Conservation (phyloP, 2,329 filamentous ascomycete species). For the Verticillium nubilum region DNA sequence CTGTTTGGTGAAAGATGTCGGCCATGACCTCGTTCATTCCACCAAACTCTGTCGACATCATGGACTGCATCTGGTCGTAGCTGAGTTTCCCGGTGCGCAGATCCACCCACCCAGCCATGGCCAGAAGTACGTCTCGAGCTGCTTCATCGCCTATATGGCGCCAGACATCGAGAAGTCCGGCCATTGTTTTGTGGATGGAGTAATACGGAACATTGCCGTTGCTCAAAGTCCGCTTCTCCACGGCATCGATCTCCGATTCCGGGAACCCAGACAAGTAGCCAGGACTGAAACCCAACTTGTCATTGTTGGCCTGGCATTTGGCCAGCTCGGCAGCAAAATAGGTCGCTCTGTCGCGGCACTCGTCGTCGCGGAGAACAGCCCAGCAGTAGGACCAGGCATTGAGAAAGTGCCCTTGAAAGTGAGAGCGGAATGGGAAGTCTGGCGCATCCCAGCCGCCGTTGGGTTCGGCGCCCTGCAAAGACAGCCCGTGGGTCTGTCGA, state of each 20-base stretch:
- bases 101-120: constrained; percentile 43
- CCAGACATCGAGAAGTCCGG: constrained; percentile 45
- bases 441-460: constrained; percentile 51
- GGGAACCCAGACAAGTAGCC: constrained; percentile 48
- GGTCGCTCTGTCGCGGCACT: constrained; percentile 37
- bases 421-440: constrained; percentile 45
- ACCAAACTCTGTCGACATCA: constrained; percentile 44
- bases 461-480: constrained; percentile 35
- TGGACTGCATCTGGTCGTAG: constrained; percentile 38
- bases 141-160: constrained; percentile 33
- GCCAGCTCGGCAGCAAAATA: constrained; percentile 40
- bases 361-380: constrained; percentile 32
- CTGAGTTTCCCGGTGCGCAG: constrained; percentile 35
- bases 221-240: constrained; percentile 36
- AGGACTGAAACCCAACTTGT: constrained; percentile 31
- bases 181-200: constrained; percentile 47
- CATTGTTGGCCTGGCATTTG: constrained; percentile 47
- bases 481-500: constrained; percentile 37
- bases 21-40: constrained; percentile 48
- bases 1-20: constrained; percentile 39
- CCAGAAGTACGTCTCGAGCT: constrained; percentile 36
- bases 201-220: constrained; percentile 51
- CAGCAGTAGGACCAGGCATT: constrained; percentile 45
- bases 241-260: constrained; percentile 39
- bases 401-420: constrained; percentile 45